These are phyloP conservation scores for Exsudoporus floridanus DNA, from an alignment of 1,284 basidiomycete genomes.

Conservation along the genomic window DNA sequence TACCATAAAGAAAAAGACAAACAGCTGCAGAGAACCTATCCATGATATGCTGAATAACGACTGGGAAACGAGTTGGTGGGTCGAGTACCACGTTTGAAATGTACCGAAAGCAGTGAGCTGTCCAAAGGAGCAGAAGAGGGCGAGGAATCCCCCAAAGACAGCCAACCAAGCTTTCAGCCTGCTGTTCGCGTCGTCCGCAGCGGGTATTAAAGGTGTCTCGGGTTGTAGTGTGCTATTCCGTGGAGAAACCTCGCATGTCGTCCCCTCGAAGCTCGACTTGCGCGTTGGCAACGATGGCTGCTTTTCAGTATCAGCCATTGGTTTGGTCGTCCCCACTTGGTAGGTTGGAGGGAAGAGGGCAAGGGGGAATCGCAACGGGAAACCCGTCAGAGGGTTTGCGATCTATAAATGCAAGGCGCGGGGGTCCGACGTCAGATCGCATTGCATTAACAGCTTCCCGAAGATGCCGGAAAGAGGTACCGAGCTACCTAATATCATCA, in stretches of 20 bases:
- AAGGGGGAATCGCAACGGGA: slow-evolving; percentile 12
- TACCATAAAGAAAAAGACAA: slow-evolving; percentile 46
- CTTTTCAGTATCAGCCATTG: slow-evolving; percentile 34
- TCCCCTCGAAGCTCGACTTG: slow-evolving; percentile 27
- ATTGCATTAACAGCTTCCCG: slow-evolving; percentile 29
- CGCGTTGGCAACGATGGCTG: slow-evolving; percentile 19
- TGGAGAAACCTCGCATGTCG: slow-evolving; percentile 19
- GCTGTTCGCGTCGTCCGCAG: background rate
- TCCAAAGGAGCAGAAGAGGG: slow-evolving; percentile 38
- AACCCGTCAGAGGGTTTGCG: background rate
- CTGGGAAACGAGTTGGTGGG: slow-evolving; percentile 37
- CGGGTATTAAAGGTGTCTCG: slow-evolving; percentile 16
- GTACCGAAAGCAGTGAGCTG: slow-evolving; percentile 35
- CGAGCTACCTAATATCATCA: slow-evolving; percentile 14
- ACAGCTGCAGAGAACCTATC: slow-evolving; percentile 50
- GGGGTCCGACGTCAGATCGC: slow-evolving; percentile 22
- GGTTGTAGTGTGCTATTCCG: slow-evolving; percentile 29
- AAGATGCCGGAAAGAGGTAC: slow-evolving; percentile 26
- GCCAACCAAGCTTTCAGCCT: slow-evolving; percentile 29
- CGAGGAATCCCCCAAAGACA: slow-evolving; percentile 34
- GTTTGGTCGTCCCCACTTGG: slow-evolving; percentile 9
- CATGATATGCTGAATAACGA: slow-evolving; percentile 44
- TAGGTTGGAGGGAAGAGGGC: slow-evolving; percentile 9
- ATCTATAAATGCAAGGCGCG: slow-evolving; percentile 33
- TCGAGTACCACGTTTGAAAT: slow-evolving; percentile 46